phyloP scores from a whole-genome alignment of 2,329 filamentous ascomycete genomes.

The Alternaria ethzedia region DNA sequence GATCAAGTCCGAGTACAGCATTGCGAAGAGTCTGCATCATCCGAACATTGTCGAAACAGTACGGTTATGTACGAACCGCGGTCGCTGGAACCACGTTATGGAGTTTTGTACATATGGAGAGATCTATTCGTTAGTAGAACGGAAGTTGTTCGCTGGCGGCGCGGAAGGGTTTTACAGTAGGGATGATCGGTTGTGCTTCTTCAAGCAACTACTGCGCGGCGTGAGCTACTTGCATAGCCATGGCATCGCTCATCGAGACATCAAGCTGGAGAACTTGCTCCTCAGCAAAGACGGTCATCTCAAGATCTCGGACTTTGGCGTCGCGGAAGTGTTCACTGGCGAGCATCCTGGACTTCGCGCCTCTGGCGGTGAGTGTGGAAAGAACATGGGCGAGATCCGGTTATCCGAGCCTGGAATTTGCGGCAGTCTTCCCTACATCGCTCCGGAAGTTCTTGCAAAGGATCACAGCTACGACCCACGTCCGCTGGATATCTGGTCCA shows the following conservation, averaged over 20 bases:
- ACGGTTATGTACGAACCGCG: conserved; percentile 73
- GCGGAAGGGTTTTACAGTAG: conserved; percentile 63
- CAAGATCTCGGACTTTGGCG: conserved; percentile 92
- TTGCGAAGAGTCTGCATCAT: conserved; percentile 83
- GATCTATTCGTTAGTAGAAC: conserved; percentile 75
- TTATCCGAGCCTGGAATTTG: conserved; percentile 81
- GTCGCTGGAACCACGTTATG: conserved; percentile 90
- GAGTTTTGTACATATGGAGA: conserved; percentile 87
- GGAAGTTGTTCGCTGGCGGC: conserved; percentile 56
- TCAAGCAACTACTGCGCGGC: conserved; percentile 87
- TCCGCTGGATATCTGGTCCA: conserved; percentile 84
- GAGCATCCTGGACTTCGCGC: conserved; percentile 79
- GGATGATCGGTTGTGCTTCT: conserved; percentile 79
- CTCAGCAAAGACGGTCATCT: conserved; percentile 79
- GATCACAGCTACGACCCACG: conserved; percentile 73
- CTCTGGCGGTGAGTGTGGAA: conserved; percentile 74
- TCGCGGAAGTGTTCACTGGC: conserved; percentile 84
- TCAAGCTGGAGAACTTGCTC: conserved; percentile 87
- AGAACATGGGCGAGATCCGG: conserved; percentile 73
- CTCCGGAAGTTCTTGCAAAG: conserved; percentile 80
- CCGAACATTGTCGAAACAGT: conserved; percentile 86
- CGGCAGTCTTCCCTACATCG: conserved; percentile 85
- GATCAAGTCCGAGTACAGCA: conserved; percentile 89
- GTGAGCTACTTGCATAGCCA: conserved; percentile 81
- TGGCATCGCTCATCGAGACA: conserved; percentile 88